Evolutionary conservation across 176 grass and related monocot species (phyloP).

Genomic region (Oryza rufipogon): DNA sequence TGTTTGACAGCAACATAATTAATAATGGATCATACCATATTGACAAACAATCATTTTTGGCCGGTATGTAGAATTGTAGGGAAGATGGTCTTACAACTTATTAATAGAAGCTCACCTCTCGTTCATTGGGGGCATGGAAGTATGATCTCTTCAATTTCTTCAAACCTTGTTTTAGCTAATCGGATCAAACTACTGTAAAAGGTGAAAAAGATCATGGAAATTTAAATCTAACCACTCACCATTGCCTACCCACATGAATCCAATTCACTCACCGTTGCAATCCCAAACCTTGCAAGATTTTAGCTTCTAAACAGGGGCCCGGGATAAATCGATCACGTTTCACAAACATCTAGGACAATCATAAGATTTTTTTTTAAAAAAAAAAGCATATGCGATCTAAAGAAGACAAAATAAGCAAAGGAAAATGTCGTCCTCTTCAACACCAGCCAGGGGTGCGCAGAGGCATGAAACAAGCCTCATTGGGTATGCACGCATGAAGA

Average conservation of each 20-base stretch:
- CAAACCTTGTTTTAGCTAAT: neutral
- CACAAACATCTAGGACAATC: neutral
- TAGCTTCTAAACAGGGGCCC: neutral
- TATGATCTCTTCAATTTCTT: too few species aligned
- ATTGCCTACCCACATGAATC: neutral
- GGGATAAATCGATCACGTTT: neutral
- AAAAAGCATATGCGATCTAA: neutral
- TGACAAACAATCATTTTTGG: conserved; percentile 4
- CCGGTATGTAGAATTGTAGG: neutral
- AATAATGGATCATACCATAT: neutral
- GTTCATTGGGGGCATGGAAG: neutral
- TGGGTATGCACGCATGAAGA: conserved; percentile 20
- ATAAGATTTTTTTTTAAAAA: neutral
- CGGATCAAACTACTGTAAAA: neutral
- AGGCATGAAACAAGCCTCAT: conserved; percentile 30
- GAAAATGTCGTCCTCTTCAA: neutral
- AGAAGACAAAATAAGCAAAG: neutral
- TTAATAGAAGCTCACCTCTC: neutral
- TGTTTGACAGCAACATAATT: conserved; percentile 11
- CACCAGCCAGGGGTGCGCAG: neutral
- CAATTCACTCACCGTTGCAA: neutral
- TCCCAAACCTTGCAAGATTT: neutral
- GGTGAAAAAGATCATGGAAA: neutral
- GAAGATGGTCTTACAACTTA: neutral
- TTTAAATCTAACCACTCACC: neutral